A percentile compares a stretch with the other conserved stretches of the same genome.
Evolutionary conservation across 192 early-diverging fungal genomes (phyloP).

Genomic region (Chytriomyces confervae): DNA sequence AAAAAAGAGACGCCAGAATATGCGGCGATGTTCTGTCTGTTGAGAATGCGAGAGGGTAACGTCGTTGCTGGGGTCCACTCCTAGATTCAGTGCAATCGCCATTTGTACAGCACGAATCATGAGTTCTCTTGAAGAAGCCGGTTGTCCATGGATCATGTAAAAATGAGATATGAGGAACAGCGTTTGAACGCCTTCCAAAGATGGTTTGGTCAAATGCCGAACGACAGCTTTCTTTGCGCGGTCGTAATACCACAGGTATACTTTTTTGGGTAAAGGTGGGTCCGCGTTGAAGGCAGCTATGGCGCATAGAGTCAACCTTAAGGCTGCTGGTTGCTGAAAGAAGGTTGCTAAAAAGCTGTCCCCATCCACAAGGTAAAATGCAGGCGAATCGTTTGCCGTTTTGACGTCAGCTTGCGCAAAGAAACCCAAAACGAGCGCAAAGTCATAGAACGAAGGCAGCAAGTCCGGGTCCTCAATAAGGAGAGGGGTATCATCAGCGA

Average conservation of each 20-base stretch:
- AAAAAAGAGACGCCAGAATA: neutral
- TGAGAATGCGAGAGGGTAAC: neutral
- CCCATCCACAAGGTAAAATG: neutral
- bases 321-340: neutral
- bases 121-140: neutral
- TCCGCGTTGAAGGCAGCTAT: slow-evolving; percentile 4
- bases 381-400: neutral
- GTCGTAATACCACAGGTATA: neutral
- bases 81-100: neutral
- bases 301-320: slow-evolving; percentile 7
- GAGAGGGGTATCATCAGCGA: neutral
- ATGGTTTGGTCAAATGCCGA: neutral
- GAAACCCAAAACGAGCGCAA: neutral
- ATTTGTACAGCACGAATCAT: neutral
- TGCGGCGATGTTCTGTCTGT: neutral
- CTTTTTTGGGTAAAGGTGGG: neutral
- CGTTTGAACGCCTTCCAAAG: neutral
- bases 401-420: neutral
- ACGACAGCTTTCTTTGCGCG: neutral
- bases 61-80: neutral
- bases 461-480: neutral
- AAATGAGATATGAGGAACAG: neutral
- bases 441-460: neutral
- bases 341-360: neutral
- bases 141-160: neutral